Evolutionary conservation across 106 monocot genomes (phyloP).

Genomic region (Cymbidium sinense): DNA sequence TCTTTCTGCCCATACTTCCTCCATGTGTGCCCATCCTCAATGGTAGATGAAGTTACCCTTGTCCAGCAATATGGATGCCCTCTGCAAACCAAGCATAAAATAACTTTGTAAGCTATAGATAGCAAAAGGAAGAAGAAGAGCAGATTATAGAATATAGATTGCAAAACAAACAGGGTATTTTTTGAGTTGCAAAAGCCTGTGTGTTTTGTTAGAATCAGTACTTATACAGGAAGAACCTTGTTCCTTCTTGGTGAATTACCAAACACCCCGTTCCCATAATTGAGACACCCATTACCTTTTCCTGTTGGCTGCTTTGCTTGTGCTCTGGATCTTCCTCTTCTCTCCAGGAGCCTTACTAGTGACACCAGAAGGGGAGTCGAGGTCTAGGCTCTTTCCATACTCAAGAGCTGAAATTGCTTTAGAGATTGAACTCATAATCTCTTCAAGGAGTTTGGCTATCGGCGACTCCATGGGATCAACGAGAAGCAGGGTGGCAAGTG

Average conservation of each 20-base stretch:
- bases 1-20: slow-evolving; percentile 75
- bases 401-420: slow-evolving; percentile 3
- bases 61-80: slow-evolving; percentile 10
- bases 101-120: neutral
- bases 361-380: neutral
- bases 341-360: neutral
- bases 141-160: too few species aligned
- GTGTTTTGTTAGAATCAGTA: too few species aligned
- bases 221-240: too few species aligned
- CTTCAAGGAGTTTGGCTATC: neutral
- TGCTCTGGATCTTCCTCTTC: neutral
- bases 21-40: slow-evolving; percentile 52
- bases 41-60: slow-evolving; percentile 9
- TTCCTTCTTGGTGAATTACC: too few species aligned
- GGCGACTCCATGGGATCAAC: neutral
- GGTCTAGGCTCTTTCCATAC: neutral
- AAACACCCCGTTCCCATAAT: neutral
- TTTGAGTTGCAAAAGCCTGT: too few species aligned
- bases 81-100: slow-evolving; percentile 15
- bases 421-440: neutral
- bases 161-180: too few species aligned
- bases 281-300: slow-evolving; percentile 8
- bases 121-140: neutral
- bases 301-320: neutral
- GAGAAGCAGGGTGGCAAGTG: neutral